Base-by-base conservation (phyloP, 352 stramenopile genomes). In the Pythium sp. region DNA sequence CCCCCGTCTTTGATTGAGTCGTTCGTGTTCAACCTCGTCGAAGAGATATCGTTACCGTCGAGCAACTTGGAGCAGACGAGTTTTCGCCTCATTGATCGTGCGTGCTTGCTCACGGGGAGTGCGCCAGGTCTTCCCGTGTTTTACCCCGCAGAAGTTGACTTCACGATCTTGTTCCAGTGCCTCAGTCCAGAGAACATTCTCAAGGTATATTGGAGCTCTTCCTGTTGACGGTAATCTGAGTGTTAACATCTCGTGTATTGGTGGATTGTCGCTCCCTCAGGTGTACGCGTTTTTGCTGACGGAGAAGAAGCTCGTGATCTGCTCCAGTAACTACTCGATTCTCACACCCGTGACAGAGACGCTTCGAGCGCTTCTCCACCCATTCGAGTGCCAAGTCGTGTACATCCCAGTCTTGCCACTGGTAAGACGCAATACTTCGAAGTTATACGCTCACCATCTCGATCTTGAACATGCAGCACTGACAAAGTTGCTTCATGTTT, bases 401-500 rank as follows among this genome's bases (percentile, higher is more conserved):
- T 93, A 93, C 64, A 91, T 93, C 20, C 85, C 85, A 0, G 72
- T 92, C 28, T 74, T 93, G 24, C 80, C 84, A 18, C 56, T 88
- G 65, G 84, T 91, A 81, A 36, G 43, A 14, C 3, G 30, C 20
- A 43, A 9, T 28, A 15, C 30, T 32, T 32, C 30, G 30, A 32
- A 32, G 30, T 49, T 5, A 0, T 15, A 46, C 15, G 57, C 14
- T 14, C 24, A n/a, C 30, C 30, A 32, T 32, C 18, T 54, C 24
- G 14, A 38, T 51, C n/a, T 47, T 62, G 32, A 20, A 22, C 12
- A 36, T 22, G 28, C 22, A 24, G 6, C 20, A 32, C 55, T 60
- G 2, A 43, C 18, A 5, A 12, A 6, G 11, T n/a, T 59, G 54
- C 28, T 46, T 1, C 5, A n/a, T 49, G 4, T 28, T 34, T 59